A percentile compares a stretch with the other conserved stretches of the same genome.
Conservation (phyloP, 345 rosid species). For the Heritiera fomes region DNA sequence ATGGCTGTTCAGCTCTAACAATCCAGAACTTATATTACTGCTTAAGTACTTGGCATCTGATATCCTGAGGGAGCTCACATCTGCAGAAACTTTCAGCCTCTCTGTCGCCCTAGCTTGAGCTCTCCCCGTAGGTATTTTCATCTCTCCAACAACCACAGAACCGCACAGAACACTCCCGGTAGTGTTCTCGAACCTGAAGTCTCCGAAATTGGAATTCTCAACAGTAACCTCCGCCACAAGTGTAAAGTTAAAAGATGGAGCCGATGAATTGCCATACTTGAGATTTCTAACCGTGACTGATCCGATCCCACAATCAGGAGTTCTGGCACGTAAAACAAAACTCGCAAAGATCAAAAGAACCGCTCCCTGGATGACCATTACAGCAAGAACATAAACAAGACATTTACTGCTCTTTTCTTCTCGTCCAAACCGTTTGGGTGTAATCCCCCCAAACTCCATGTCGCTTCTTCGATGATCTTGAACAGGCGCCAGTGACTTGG, state of each 20-base stretch:
- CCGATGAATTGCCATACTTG: slow-evolving; percentile 14
- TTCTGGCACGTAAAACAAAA: slow-evolving; percentile 28
- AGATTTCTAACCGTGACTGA: slow-evolving; percentile 31
- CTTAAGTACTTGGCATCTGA: slow-evolving; percentile 22
- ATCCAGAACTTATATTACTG: slow-evolving; percentile 37
- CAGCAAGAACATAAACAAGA: slow-evolving; percentile 35
- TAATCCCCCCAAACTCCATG: slow-evolving; percentile 21
- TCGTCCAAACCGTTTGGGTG: neutral
- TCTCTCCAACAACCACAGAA: slow-evolving; percentile 30
- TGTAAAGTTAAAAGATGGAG: slow-evolving; percentile 33
- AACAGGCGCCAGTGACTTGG: slow-evolving; percentile 23
- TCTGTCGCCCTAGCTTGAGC: slow-evolving; percentile 35
- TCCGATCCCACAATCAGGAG: slow-evolving; percentile 30
- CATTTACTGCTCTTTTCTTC: slow-evolving; percentile 34
- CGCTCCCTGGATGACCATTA: slow-evolving; percentile 26
- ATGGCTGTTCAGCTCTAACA: slow-evolving; percentile 34
- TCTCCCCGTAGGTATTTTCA: slow-evolving; percentile 26
- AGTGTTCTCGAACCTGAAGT: slow-evolving; percentile 36
- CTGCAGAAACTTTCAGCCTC: slow-evolving; percentile 27
- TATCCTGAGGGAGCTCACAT: slow-evolving; percentile 27
- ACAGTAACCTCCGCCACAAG: slow-evolving; percentile 30
- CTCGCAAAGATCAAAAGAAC: slow-evolving; percentile 22
- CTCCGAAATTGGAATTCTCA: slow-evolving; percentile 43
- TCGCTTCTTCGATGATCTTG: slow-evolving; percentile 29
- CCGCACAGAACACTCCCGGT: slow-evolving; percentile 29